phyloP scores from a whole-genome alignment of 495 filamentous ascomycete species.

The Tuber borchii region DNA sequence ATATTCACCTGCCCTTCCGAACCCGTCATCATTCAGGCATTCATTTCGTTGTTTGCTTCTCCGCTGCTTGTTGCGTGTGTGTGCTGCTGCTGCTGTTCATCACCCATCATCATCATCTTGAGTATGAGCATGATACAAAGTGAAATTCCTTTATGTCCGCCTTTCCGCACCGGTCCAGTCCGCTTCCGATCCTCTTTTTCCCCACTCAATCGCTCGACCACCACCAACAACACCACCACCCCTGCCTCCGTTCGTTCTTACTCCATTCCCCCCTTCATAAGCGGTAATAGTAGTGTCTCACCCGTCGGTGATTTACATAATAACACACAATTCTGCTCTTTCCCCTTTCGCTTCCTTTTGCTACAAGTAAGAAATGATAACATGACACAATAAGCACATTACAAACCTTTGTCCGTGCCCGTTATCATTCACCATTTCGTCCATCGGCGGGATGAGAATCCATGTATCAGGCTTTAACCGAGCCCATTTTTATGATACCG shows the following conservation, averaged over 20 bases:
- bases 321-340: neutral
- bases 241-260: neutral
- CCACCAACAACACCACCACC: too few species aligned
- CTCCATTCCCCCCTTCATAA: neutral
- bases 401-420: conserved; percentile 1
- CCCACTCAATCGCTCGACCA: neutral
- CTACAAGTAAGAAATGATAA: neutral
- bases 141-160: neutral
- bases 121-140: neutral
- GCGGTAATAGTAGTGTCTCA: neutral
- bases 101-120: neutral
- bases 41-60: neutral
- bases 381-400: neutral
- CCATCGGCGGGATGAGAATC: neutral
- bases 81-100: neutral
- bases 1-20: conserved; percentile 5
- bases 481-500: neutral
- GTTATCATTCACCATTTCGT: neutral
- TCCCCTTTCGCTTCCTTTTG: neutral
- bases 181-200: neutral
- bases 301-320: conserved; percentile 1
- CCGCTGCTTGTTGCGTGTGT: neutral
- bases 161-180: neutral
- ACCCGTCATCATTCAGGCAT: conserved; percentile 1
- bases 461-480: neutral